Evolutionary conservation across 768 basidiomycete genomes (phyloP), one percentile per base, ranked within the genome.

Genomic region (Kwoniella newhampshirensis): DNA sequence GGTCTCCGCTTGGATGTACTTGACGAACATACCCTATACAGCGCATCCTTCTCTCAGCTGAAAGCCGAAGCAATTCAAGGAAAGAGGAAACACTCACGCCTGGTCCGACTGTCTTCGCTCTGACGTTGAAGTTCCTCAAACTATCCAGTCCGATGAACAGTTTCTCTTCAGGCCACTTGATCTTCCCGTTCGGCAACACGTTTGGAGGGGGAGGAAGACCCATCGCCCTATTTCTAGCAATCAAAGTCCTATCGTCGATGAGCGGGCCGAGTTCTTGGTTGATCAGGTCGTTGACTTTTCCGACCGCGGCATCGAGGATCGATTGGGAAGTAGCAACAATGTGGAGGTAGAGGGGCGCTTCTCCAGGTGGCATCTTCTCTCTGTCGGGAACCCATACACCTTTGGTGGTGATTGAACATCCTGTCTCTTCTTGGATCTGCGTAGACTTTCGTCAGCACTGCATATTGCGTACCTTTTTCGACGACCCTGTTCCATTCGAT

Each of bases 141-240:
- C 86, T 86, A 15, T 98, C 93, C 51, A 99, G 75, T 3, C 86
- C 87, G 37, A 99, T 89, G 0, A 86, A 86, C 8, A 97, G 78
- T 77, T 96, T 97, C 77, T 93, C 92, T 75, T 98, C 94, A 1
- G 93, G 92, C 94, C 94, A 98, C 84, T 94, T 96, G 52, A 90
- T 82, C 42, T 75, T 68, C 30, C 67, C 68, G 3, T 40, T 37
- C 5, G 66, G 51, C 28, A 37, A 51, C 43, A 39, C 52, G 49
- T 60, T 44, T 45, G 57, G 59, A n/a, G 52, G 53, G 11, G 68
- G 66, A 17, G 70, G 70, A 18, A 72, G 28, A 40, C 71, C 76
- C 44, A 73, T 43, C 28, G 74, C 75, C 35, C 75, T 63, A 59
- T 76, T 75, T 42, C 74, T 63, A 27, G 73, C 75, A 28, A 71